These are phyloP conservation scores for Candida gigantensis DNA, from an alignment of 1,139 yeast genomes.

Conservation along the genomic window DNA sequence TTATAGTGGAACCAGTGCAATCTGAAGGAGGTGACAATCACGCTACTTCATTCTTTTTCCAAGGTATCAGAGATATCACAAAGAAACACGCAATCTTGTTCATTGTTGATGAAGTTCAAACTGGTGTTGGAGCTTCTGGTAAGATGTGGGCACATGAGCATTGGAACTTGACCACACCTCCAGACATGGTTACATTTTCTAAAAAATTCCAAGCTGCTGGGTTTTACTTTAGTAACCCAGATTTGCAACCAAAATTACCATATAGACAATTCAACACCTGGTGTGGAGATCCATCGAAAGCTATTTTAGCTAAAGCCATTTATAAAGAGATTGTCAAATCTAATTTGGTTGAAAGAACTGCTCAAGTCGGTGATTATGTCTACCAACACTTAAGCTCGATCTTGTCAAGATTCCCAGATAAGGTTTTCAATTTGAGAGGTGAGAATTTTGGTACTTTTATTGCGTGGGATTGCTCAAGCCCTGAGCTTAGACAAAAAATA, in stretches of 20 bases:
- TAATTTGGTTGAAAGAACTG: constrained; percentile 51
- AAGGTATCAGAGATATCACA: constrained; percentile 64
- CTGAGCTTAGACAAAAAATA: constrained; percentile 51
- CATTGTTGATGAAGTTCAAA: constrained; percentile 74
- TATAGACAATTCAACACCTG: constrained; percentile 82
- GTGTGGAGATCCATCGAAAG: constrained; percentile 81
- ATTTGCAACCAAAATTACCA: constrained; percentile 61
- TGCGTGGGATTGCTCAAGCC: constrained; percentile 65
- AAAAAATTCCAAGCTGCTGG: constrained; percentile 83
- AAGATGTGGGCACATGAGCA: constrained; percentile 75
- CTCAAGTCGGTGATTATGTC: constrained; percentile 61
- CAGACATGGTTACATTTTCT: constrained; percentile 74
- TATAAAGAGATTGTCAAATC: constrained; percentile 57
- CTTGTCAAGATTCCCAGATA: constrained; percentile 44
- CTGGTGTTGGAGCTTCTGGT: constrained; percentile 76
- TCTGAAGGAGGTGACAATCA: constrained; percentile 80
- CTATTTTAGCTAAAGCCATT: constrained; percentile 63
- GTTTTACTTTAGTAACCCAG: constrained; percentile 66
- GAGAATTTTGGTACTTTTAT: constrained; percentile 68
- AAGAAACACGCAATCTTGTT: constrained; percentile 57
- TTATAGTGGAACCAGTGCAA: constrained; percentile 72
- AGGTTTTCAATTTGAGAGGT: constrained; percentile 61
- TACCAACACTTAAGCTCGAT: constrained; percentile 47
- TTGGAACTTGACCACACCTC: constrained; percentile 62
- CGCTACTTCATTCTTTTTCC: constrained; percentile 61